Base-by-base conservation (phyloP, 306 rosid species). In the Betula pendula region DNA sequence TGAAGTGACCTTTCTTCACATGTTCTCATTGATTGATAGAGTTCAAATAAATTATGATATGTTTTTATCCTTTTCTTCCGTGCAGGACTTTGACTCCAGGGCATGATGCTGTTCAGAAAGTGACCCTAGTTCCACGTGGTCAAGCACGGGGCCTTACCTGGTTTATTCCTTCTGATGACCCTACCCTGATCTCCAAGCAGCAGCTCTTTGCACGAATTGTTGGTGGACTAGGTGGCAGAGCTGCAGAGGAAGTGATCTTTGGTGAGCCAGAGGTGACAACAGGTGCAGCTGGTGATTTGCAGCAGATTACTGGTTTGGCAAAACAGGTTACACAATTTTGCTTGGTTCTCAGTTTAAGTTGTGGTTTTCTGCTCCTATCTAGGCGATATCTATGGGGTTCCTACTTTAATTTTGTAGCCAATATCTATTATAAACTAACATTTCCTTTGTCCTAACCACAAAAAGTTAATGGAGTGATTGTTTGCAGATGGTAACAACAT, bases 121-220 rank as follows among this genome's bases (percentile, higher is more conserved):
- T 95, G 68, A 92, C 99, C 62, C 79, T 95, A 22, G 81, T 95
- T 81, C 99, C 99, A 27, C 96, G 99, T 6, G 97, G 99, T 78
- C 99, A 92, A 82, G 99, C 99, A 45, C 93, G 97, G 40, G 99
- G 99, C 80, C 97, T 95, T 53, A 95, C 99, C 25, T 92, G 97
- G 99, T 92, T 95, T 83, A 95, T 95, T 84, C 99, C 99, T 63
- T 75, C 91, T 0, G 99, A 95, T 45, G 98, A 95, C 78, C 99
- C 97, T 15, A 92, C 99, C 74, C 84, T 95, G 65, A 92, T 95
- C 84, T 95, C 99, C 47, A 95, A 86, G 88, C 97, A 90, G 85
- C 97, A 95, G 83, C 91, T 95, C n/a, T 95, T 92, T 77, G 99
- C 99, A 29, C 91, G 99, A 89, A 88, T 95, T 76, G 99, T 95